Base-by-base conservation (phyloP, 2,329 filamentous ascomycete species). In the Aspergillus ochraceus region DNA sequence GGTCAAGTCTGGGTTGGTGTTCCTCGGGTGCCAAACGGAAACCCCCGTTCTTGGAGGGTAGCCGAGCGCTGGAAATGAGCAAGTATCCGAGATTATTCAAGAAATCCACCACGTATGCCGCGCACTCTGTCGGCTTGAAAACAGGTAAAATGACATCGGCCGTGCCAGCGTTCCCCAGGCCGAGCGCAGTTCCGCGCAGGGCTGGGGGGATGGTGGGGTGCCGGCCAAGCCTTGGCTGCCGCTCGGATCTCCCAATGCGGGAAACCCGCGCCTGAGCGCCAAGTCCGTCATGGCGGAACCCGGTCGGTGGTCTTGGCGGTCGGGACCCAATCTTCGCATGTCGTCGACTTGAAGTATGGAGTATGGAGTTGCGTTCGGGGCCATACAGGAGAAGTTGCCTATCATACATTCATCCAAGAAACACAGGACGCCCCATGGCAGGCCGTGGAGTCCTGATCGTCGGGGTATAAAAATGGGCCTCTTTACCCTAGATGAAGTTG, bases 221-320 rank as follows among this genome's bases (percentile, higher is more conserved):
- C 12, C 11, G 46, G 52, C 52, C 52, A 49, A 54, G 39, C 17
- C 52, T 54, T 54, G 42, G 52, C 52, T 20, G 22, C 3, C n/a
- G 9, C 19, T 49, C 42, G 42, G 26, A 47, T 22, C 6, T 17
- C 42, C 24, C 29, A n/a, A 30, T 54, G 9, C 6, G 42, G 19
- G 17, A 12, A 54, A 29, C 32, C 52, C n/a, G 42, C 52, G 26
- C 20, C 17, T n/a, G 36, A 30, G 12, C 42, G 52, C 52, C 39
- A 54, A 54, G 52, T 54, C 42, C 42, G 39, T 29, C 42, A 47
- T 20, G 24, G 42, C 52, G 52, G 52, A 54, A 54, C 17, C n/a
- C 24, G 24, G 10, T 42, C 24, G 24, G n/a, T 19, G 14, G 4
- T 46, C 52, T 54, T 10, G 52, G 52, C 32, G 36, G 20, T 54